Evolutionary conservation across 495 filamentous ascomycete genomes (phyloP), one percentile per base, ranked within the genome.

Genomic region (Aspergillus biplanus): DNA sequence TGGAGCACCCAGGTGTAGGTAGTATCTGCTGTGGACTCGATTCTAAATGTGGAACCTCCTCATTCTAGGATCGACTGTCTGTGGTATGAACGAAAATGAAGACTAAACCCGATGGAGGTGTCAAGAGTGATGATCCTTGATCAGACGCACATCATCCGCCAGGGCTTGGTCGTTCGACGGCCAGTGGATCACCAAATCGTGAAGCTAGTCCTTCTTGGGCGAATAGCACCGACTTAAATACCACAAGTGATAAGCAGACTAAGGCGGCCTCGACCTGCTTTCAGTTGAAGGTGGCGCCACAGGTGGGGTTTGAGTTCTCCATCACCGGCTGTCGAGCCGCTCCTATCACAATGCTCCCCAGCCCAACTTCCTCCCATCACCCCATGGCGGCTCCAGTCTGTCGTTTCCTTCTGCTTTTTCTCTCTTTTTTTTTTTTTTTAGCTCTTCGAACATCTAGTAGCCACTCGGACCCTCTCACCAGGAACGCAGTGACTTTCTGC

Each of bases 111-210:
- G 6, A 39, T 27, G 21, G 39, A 52, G 37, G 55, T 52, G 15
- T 55, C 55, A 63, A 58, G 56, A 60, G 59, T 18, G 61, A 63
- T 49, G 54, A 66, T 67, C 68, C 18, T 57, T 62, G 64, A 59
- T 59, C 61, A 57, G 61, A 69, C 67, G 67, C 69, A 71, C 67
- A 71, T 69, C 69, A 71, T 67, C 63, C 52, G 44, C 47, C 57
- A 53, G 63, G 52, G 55, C 64, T 64, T 55, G 59, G 55, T 55
- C 35, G 27, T 52, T 35, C 52, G 64, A 46, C 47, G 32, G 47
- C 31, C 59, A 58, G 33, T 13, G 37, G 52, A 61, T 63, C 56
- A 53, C 31, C 57, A 58, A 68, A 50, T 65, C 55, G 35, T 49
- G 27, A 21, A 31, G 16, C 54, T 47, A 18, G 21, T 9, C 15